Evolutionary conservation across 345 rosid species (phyloP), one percentile per base, ranked within the genome.

Genomic region (Gossypium thurberi): DNA sequence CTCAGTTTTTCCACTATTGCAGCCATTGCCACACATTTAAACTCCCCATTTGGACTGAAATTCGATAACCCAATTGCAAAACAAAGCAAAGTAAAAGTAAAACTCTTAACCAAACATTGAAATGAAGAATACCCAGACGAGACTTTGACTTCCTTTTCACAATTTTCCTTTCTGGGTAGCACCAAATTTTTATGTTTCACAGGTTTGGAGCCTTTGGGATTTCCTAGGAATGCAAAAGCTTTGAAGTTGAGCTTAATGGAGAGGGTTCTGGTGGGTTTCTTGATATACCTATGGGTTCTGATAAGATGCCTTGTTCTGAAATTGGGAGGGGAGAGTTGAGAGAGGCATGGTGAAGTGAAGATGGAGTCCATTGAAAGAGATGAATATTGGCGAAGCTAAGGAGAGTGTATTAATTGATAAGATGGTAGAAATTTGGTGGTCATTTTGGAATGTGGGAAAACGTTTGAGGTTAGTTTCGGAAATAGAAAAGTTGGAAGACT

Each of bases 11-110:
- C 82, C 2, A 70, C 81, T 2, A 83, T 82, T 5, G 88, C 80
- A 50, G 91, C 93, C 69, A 82, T 68, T 53, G 97, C 97, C 25
- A 80, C 80, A 57, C 80, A 79, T 57, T 83, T 88, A 74, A 84
- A 74, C 44, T 78, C 60, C 23, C 77, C 74, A 81, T 86, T 43
- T 37, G 90, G 89, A 11, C 79, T 7, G 47, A 63, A 33, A 62
- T 73, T 63, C 4, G 59, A 75, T 73, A 91, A 81, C 65, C 96
- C 94, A 52, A 85, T 71, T 65, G 91, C 94, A 71, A 91, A 69
- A 77, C 88, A 91, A 79, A 86, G 75, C 76, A 91, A 78, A 14
- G 84, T 80, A 77, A 77, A 88, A 13, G 78, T 86, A 61, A 90
- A 55, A 48, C 84, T 81, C 82, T 81, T 87, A 0, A 84, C 74